Evolutionary conservation across 1,139 yeast genomes (phyloP).

Genomic region (Schwanniomyces etchellsii): DNA sequence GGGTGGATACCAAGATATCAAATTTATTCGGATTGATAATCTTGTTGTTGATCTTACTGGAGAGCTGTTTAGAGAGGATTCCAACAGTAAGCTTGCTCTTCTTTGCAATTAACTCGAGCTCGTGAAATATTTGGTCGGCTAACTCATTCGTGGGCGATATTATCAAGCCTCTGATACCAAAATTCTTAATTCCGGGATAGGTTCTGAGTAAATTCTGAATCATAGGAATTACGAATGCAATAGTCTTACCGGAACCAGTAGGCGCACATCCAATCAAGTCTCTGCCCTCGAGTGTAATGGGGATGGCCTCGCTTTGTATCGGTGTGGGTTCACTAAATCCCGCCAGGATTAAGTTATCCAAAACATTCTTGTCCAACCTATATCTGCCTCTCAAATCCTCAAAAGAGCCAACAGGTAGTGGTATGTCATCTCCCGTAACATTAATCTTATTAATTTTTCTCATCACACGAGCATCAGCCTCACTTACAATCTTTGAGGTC

Average conservation of each 20-base stretch:
- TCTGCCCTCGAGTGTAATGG: conserved; percentile 55
- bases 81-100: conserved; percentile 53
- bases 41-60: conserved; percentile 60
- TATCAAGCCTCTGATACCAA: conserved; percentile 68
- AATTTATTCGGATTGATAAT: conserved; percentile 56
- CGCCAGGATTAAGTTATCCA: conserved; percentile 59
- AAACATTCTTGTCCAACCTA: conserved; percentile 55
- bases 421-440: conserved; percentile 72
- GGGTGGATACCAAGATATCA: conserved; percentile 83
- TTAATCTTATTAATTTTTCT: conserved; percentile 56
- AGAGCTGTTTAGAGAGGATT: conserved; percentile 68
- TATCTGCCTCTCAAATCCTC: conserved; percentile 70
- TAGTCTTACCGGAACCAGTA: conserved; percentile 77
- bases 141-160: conserved; percentile 86
- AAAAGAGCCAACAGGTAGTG: conserved; percentile 85
- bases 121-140: conserved; percentile 78
- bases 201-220: conserved; percentile 46
- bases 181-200: conserved; percentile 13
- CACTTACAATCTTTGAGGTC: conserved; percentile 39
- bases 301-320: conserved; percentile 83
- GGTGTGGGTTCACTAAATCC: conserved; percentile 86
- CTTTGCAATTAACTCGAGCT: conserved; percentile 53
- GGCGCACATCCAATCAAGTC: conserved; percentile 45
- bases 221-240: conserved; percentile 82
- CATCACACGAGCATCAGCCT: conserved; percentile 51